phyloP scores from a whole-genome alignment of 371 early-diverging fungal species.

The Zychaea mexicana region DNA sequence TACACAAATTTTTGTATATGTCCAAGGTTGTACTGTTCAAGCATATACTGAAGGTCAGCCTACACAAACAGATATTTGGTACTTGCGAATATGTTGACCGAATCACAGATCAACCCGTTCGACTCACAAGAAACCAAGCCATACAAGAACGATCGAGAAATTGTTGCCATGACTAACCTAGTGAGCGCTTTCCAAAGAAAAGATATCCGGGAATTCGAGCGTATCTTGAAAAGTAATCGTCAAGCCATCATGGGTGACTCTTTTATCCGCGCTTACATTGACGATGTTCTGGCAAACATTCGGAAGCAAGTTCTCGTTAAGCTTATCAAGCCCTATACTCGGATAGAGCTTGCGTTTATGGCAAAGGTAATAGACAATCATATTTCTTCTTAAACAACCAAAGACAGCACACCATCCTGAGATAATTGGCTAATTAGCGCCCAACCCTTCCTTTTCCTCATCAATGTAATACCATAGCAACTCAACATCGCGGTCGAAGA shows the following conservation, averaged over 20 bases:
- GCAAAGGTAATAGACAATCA: conserved; percentile 58
- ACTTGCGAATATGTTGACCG: conserved; percentile 93
- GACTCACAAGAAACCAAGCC: conserved; percentile 97
- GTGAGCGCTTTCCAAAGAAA: conserved; percentile 89
- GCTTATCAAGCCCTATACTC: conserved; percentile 89
- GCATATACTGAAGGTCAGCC: too few relatives aligned
- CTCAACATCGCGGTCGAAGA: conserved; percentile 76
- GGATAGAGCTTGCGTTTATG: conserved; percentile 80
- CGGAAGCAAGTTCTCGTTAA: conserved; percentile 86
- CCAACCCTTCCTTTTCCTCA: background rate
- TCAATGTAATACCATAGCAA: too few relatives aligned
- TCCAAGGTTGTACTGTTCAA: too few relatives aligned
- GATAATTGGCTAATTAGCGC: too few relatives aligned
- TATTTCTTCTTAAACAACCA: background rate
- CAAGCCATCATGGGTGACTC: conserved; percentile 84
- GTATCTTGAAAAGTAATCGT: conserved; percentile 69
- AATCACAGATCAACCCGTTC: conserved; percentile 93
- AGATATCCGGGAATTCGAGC: conserved; percentile 87
- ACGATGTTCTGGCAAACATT: conserved; percentile 87
- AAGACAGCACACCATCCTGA: too few relatives aligned
- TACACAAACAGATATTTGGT: conserved; percentile 81
- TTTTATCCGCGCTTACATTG: conserved; percentile 89
- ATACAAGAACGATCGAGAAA: conserved; percentile 89
- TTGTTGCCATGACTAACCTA: conserved; percentile 89
- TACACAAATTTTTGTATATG: background rate